These are phyloP conservation scores for Penicillium lividum DNA, from an alignment of 495 filamentous ascomycete species.

Conservation along the genomic window DNA sequence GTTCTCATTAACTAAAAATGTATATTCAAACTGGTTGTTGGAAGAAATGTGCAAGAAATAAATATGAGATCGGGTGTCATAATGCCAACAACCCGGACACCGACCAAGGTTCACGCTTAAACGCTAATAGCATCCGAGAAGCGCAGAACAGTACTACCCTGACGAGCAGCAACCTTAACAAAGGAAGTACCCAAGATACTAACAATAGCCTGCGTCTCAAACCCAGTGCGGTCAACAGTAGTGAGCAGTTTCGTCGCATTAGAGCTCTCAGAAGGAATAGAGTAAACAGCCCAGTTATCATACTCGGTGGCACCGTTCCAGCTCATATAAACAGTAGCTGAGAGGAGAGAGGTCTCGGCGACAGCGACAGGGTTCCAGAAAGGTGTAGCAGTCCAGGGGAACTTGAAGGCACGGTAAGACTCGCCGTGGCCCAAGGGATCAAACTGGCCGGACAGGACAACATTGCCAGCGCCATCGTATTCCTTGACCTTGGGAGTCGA, in stretches of 20 bases:
- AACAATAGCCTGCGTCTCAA: slow-evolving; percentile 26
- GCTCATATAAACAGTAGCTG: slow-evolving; percentile 27
- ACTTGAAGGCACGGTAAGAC: slow-evolving; percentile 24
- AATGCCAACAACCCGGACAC: background rate
- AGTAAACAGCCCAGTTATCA: slow-evolving; percentile 38
- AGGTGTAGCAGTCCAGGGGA: slow-evolving; percentile 19
- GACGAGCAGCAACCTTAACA: slow-evolving; percentile 33
- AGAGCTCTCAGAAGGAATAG: slow-evolving; percentile 21
- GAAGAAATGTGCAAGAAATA: background rate
- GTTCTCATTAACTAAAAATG: no score
- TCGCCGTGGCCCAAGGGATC: slow-evolving; percentile 8
- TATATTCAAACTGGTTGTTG: no score
- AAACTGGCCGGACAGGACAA: slow-evolving; percentile 18
- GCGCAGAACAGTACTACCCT: slow-evolving; percentile 26
- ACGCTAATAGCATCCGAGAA: slow-evolving; percentile 17
- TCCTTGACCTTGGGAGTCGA: slow-evolving; percentile 45
- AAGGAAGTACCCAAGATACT: slow-evolving; percentile 15
- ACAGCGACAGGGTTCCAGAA: slow-evolving; percentile 17
- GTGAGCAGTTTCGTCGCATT: slow-evolving; percentile 21
- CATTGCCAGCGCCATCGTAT: slow-evolving; percentile 23
- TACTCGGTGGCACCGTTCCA: slow-evolving; percentile 41
- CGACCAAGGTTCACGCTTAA: background rate
- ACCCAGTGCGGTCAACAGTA: slow-evolving; percentile 26
- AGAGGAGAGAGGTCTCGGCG: slow-evolving; percentile 2
- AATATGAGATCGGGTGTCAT: background rate